Evolutionary conservation across 2,329 filamentous ascomycete genomes (phyloP).

Genomic region (Aspergillus ochraceus): DNA sequence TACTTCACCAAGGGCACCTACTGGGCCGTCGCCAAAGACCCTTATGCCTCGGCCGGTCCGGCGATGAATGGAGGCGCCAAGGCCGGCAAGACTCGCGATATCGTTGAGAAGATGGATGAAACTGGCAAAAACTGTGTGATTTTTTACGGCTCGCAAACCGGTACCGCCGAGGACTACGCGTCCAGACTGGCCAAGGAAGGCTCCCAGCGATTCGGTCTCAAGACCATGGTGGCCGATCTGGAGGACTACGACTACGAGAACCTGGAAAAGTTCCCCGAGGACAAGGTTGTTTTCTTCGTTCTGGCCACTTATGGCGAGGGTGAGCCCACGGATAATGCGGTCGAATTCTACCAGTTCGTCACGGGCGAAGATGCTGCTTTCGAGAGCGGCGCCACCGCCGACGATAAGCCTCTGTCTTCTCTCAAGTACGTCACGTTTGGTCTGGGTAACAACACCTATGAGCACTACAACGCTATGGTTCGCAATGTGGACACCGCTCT

Average conservation of each 20-base stretch:
- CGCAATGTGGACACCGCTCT: conserved; percentile 83
- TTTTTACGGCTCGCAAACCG: conserved; percentile 98
- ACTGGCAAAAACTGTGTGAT: conserved; percentile 95
- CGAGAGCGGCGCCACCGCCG: conserved; percentile 62
- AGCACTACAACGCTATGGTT: conserved; percentile 99
- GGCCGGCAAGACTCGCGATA: conserved; percentile 83
- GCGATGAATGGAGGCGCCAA: conserved; percentile 66
- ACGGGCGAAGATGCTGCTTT: conserved; percentile 78
- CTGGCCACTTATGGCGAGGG: conserved; percentile 97
- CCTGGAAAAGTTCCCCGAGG: conserved; percentile 80
- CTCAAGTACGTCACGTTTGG: conserved; percentile 95
- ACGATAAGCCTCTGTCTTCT: conserved; percentile 73
- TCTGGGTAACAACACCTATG: conserved; percentile 98
- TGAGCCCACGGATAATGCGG: conserved; percentile 97
- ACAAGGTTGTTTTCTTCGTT: conserved; percentile 93
- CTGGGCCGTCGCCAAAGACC: conserved; percentile 79
- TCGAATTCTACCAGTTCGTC: conserved; percentile 98
- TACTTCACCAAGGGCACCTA: conserved; percentile 98
- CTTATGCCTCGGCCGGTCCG: conserved; percentile 72
- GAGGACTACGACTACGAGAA: conserved; percentile 98
- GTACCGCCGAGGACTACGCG: conserved; percentile 97
- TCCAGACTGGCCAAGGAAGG: conserved; percentile 96
- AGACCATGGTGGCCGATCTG: conserved; percentile 96
- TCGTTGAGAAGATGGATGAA: conserved; percentile 95
- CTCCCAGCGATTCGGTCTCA: conserved; percentile 90